A percentile compares a stretch with the other conserved stretches of the same genome.
Conservation (phyloP, 2,329 filamentous ascomycete genomes). For the Septoria linicola region DNA sequence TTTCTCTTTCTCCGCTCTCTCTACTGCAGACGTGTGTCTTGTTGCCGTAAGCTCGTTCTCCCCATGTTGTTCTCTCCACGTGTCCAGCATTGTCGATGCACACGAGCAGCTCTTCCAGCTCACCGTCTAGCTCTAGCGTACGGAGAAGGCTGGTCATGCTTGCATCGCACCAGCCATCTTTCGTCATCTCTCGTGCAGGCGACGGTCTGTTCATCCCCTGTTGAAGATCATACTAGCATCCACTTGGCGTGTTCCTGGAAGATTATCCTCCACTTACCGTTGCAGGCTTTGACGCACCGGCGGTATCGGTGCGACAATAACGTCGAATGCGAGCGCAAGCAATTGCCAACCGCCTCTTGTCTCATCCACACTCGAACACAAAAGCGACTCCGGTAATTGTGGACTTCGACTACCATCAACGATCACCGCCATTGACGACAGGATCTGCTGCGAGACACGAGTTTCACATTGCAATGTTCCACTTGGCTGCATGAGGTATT, state of each 20-base stretch:
- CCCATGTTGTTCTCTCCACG: no score
- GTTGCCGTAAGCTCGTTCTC: no score
- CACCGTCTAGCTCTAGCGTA: not conserved
- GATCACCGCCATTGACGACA: not conserved
- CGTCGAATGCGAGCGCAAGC: not conserved
- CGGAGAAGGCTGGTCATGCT: conserved; percentile 5
- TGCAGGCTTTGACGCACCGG: not conserved
- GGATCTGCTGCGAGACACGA: no score
- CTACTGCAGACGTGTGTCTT: not conserved
- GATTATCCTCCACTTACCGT: conserved; percentile 12
- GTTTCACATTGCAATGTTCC: no score
- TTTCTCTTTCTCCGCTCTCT: not conserved
- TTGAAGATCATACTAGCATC: conserved; percentile 10
- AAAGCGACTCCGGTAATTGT: not conserved
- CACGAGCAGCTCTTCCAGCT: not conserved
- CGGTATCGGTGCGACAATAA: not conserved
- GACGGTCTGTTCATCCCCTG: conserved; percentile 3
- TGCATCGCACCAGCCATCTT: not conserved
- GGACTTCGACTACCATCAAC: not conserved
- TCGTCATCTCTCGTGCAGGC: conserved; percentile 12
- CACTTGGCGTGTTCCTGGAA: conserved; percentile 4
- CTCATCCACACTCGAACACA: not conserved
- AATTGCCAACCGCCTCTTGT: not conserved
- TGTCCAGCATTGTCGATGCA: not conserved
- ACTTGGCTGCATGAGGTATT: no score